phyloP scores from a whole-genome alignment of 1,284 basidiomycete genomes.

The Leccinum variabile region DNA sequence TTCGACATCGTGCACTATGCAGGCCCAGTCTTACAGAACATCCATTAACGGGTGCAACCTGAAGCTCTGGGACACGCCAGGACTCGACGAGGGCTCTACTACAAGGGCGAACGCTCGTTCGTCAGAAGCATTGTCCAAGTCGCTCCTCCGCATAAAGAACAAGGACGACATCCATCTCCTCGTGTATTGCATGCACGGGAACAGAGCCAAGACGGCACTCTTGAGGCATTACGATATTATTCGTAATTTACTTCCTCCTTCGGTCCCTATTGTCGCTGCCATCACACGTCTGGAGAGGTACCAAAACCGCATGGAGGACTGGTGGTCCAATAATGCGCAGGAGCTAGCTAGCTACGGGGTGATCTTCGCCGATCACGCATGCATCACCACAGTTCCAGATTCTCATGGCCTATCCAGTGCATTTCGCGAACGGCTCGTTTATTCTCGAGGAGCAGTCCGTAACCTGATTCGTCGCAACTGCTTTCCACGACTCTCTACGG shows the following conservation, averaged over 20 bases:
- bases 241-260: conserved; percentile 8
- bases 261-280: conserved; percentile 24
- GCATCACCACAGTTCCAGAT: conserved; percentile 26
- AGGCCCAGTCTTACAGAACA: conserved; percentile 8
- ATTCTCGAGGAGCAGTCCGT: conserved; percentile 15
- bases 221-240: conserved; percentile 25
- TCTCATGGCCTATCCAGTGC: conserved; percentile 4
- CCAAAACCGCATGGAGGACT: conserved; percentile 28
- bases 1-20: conserved; percentile 18
- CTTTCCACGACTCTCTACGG: background rate
- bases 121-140: conserved; percentile 8
- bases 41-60: conserved; percentile 14
- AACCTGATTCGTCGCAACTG: conserved; percentile 16
- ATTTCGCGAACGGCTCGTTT: conserved; percentile 14
- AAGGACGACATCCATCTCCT: conserved; percentile 22
- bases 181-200: conserved; percentile 24
- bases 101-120: conserved; percentile 5
- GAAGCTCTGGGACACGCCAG: conserved; percentile 25
- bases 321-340: conserved; percentile 27
- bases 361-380: conserved; percentile 26
- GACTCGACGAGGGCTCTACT: conserved; percentile 17
- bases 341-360: conserved; percentile 17
- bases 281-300: conserved; percentile 29
- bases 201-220: conserved; percentile 14
- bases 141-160: conserved; percentile 8